These are phyloP conservation scores for Candida yuanshanica DNA, from an alignment of 805 yeast species.

Conservation along the genomic window DNA sequence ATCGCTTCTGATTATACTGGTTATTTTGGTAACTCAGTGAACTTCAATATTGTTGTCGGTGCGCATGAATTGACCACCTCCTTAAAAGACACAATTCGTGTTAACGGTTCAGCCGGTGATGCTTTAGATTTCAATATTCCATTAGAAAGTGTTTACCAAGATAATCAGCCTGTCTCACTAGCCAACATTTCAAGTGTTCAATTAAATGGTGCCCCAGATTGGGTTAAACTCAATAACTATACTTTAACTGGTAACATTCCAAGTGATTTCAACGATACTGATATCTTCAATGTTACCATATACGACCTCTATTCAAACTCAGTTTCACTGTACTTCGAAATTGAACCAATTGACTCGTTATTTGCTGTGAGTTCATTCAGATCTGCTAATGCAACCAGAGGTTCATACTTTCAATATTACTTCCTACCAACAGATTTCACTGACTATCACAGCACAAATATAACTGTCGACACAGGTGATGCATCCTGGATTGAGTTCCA, in stretches of 20 bases:
- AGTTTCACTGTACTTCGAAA: constrained; percentile 51
- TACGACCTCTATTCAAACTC: constrained; percentile 56
- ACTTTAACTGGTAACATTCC: constrained; percentile 56
- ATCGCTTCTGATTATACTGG: constrained; percentile 79
- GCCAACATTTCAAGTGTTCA: constrained; percentile 51
- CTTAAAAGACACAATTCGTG: constrained; percentile 45
- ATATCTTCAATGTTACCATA: constrained; percentile 47
- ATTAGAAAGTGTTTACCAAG: constrained; percentile 54
- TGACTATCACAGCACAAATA: constrained; percentile 41
- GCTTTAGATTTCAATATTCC: constrained; percentile 56
- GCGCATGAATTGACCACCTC: constrained; percentile 79
- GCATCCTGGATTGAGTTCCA: constrained; percentile 65
- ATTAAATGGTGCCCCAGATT: constrained; percentile 50
- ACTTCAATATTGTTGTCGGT: constrained; percentile 75
- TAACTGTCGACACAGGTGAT: constrained; percentile 36
- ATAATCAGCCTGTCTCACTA: constrained; percentile 42
- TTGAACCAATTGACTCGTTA: constrained; percentile 46
- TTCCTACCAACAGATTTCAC: constrained; percentile 53
- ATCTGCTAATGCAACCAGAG: constrained; percentile 63
- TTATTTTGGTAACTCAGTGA: constrained; percentile 61
- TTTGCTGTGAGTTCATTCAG: constrained; percentile 51
- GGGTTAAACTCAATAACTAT: constrained; percentile 43
- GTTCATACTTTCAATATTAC: constrained; percentile 51
- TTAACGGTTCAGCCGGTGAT: constrained; percentile 65
- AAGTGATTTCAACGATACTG: constrained; percentile 29